phyloP scores from a whole-genome alignment of 306 rosid genomes.

The Castanospermum australe region DNA sequence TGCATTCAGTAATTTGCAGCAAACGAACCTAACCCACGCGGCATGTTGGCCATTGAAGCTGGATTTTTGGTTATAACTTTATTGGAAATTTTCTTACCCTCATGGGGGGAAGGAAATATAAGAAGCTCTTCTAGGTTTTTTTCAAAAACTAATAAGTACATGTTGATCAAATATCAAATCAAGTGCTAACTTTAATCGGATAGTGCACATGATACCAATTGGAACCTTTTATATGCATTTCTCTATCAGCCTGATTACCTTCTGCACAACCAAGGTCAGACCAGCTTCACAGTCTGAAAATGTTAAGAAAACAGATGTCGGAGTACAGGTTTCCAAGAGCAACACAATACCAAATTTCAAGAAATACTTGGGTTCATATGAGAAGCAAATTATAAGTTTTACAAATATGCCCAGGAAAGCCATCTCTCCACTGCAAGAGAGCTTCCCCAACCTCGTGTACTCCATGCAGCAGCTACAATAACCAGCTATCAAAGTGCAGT shows the following conservation, averaged over 20 bases:
- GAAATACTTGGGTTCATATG: not conserved
- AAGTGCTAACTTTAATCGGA: not conserved
- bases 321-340: not conserved
- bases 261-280: not conserved
- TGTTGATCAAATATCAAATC: not conserved
- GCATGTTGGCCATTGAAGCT: not conserved
- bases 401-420: not conserved
- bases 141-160: not conserved
- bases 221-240: not conserved
- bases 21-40: too few species aligned
- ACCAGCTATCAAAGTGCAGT: not conserved
- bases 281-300: not conserved
- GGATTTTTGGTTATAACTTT: not conserved
- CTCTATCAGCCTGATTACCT: not conserved
- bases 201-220: not conserved
- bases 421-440: not conserved
- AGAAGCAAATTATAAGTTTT: not conserved
- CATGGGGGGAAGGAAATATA: not conserved
- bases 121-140: not conserved
- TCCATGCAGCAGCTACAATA: not conserved
- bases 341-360: not conserved
- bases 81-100: not conserved
- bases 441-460: not conserved
- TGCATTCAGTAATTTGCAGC: too few species aligned
- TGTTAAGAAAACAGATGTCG: not conserved